Evolutionary conservation across 805 yeast genomes (phyloP).

Genomic region (Kodamaea lidongshanica): DNA sequence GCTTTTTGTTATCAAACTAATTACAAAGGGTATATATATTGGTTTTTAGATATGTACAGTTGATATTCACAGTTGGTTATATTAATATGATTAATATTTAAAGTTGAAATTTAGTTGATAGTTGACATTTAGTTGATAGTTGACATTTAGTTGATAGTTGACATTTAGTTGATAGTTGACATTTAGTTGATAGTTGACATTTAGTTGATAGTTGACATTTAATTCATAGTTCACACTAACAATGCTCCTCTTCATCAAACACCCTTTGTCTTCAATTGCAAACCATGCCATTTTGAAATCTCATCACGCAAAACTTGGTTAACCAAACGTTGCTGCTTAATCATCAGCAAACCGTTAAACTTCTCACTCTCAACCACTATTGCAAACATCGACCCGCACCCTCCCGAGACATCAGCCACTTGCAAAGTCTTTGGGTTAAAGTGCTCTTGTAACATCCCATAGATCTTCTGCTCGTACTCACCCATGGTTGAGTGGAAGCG

Average conservation of each 20-base stretch:
- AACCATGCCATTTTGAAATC: slow-evolving; percentile 89
- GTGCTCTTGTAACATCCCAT: slow-evolving; percentile 44
- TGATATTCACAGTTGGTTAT: too few species aligned
- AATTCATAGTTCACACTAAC: neutral
- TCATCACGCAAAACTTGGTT: slow-evolving; percentile 78
- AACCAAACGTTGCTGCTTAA: slow-evolving; percentile 89
- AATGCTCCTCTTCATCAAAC: slow-evolving; percentile 6
- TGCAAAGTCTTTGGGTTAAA: slow-evolving; percentile 57
- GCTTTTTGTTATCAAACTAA: too few species aligned
- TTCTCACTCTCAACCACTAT: slow-evolving; percentile 64
- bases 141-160: too few species aligned
- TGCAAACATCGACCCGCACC: slow-evolving; percentile 98
- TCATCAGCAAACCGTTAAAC: slow-evolving; percentile 76
- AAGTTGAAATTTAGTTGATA: too few species aligned
- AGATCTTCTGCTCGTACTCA: slow-evolving; percentile 61
- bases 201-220: too few species aligned
- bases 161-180: too few species aligned
- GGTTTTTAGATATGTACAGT: too few species aligned
- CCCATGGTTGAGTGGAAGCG: slow-evolving; percentile 28
- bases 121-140: too few species aligned
- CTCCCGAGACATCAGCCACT: slow-evolving; percentile 82
- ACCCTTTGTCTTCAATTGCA: slow-evolving; percentile 74
- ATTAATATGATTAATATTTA: too few species aligned
- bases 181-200: too few species aligned
- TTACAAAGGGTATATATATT: too few species aligned